Percentiles rank a stretch among this genome's conserved stretches.
phyloP scores from a whole-genome alignment of 73 alveolate species.

The Paramecium bursaria region DNA sequence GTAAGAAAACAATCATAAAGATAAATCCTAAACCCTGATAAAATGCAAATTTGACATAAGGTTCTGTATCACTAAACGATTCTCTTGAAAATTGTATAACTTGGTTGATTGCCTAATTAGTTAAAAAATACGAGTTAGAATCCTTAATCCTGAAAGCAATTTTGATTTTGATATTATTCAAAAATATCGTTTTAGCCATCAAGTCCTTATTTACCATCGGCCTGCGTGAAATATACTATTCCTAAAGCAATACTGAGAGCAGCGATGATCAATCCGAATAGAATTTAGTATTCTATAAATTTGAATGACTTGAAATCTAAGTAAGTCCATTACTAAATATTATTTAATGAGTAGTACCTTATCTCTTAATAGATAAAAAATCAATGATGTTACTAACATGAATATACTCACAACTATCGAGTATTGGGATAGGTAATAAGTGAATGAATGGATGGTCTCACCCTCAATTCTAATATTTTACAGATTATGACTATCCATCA shows the following conservation, averaged over 20 bases:
- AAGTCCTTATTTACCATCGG: conserved; percentile 34
- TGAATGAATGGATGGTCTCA: neutral
- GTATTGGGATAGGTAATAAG: neutral
- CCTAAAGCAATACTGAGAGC: conserved; percentile 20
- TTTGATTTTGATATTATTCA: conserved; percentile 22
- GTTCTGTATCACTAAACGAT: conserved; percentile 9
- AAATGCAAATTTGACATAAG: conserved; percentile 10
- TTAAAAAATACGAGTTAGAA: neutral
- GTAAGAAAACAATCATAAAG: neutral
- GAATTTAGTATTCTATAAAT: neutral
- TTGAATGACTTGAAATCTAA: neutral
- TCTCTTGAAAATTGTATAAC: conserved; percentile 20
- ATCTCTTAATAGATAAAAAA: conserved; percentile 8
- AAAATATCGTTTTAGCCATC: conserved; percentile 26
- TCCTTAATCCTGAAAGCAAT: conserved; percentile 51
- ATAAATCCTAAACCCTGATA: neutral
- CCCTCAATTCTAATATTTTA: conserved; percentile 8
- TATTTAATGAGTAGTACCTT: too few relatives aligned
- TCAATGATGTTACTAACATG: neutral
- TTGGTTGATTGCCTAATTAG: conserved; percentile 4
- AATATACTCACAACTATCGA: neutral
- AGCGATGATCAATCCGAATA: neutral
- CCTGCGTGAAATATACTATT: conserved; percentile 21
- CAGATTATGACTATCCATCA: neutral
- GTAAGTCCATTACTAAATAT: too few relatives aligned